These are phyloP conservation scores for Hyphopichia buzzinii DNA, from an alignment of 1,139 yeast genomes.

Conservation along the genomic window DNA sequence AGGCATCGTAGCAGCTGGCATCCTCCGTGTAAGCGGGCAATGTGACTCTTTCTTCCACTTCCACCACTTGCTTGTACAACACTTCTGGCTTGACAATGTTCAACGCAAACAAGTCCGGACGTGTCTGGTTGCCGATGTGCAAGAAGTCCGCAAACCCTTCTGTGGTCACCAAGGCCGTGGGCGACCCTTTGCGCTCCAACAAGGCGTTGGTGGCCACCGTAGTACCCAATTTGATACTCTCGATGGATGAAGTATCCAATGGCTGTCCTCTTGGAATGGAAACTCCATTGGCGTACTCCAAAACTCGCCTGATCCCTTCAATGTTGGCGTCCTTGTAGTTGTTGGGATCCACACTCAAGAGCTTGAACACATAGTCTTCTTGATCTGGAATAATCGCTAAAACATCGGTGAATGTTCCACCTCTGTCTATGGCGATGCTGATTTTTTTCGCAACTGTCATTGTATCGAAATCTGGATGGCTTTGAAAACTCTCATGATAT, in stretches of 20 bases:
- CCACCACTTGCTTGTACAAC: conserved; percentile 63
- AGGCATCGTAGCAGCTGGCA: conserved; percentile 34
- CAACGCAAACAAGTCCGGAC: conserved; percentile 69
- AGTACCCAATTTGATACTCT: conserved; percentile 46
- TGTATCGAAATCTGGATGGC: not conserved
- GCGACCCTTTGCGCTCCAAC: conserved; percentile 64
- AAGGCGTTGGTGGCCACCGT: conserved; percentile 2
- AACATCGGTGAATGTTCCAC: conserved; percentile 24
- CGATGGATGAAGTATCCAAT: conserved; percentile 29
- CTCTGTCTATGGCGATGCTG: conserved; percentile 20
- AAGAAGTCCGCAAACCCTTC: conserved; percentile 65
- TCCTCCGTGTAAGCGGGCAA: conserved; percentile 65
- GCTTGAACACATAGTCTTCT: conserved; percentile 16
- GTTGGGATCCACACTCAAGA: conserved; percentile 19
- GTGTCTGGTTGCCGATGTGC: conserved; percentile 67
- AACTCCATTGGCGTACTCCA: conserved; percentile 13
- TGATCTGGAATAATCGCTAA: conserved; percentile 11
- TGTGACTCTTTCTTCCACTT: conserved; percentile 72
- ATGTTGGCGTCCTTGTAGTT: conserved; percentile 22
- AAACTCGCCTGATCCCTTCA: conserved; percentile 21
- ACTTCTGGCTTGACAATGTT: conserved; percentile 56
- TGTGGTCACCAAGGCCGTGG: conserved; percentile 63
- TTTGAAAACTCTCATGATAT: too few relatives aligned
- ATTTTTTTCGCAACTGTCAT: conserved; percentile 6
- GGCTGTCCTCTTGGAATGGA: conserved; percentile 14